phyloP scores from a whole-genome alignment of 2,329 filamentous ascomycete genomes.

The Xylaria polymorpha region DNA sequence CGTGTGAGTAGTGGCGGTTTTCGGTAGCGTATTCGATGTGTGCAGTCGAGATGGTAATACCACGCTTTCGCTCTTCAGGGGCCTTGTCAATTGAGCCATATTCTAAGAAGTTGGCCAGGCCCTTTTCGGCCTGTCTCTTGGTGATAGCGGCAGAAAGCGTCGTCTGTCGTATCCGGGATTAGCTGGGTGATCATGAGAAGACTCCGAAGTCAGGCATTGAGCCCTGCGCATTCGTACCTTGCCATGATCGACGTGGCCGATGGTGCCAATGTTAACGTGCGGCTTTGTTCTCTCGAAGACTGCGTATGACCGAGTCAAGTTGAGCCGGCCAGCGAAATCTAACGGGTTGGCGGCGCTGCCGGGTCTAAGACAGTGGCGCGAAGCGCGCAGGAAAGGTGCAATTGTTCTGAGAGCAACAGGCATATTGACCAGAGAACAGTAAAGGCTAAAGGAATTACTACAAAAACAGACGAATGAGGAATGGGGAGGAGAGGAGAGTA shows the following conservation, averaged over 20 bases:
- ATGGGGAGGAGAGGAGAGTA: constrained; percentile 11
- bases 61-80: constrained; percentile 98
- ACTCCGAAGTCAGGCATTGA: not conserved
- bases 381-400: constrained; percentile 83
- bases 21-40: constrained; percentile 99
- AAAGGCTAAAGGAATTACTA: constrained; percentile 26
- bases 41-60: constrained; percentile 98
- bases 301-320: constrained; percentile 73
- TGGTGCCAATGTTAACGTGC: constrained; percentile 99
- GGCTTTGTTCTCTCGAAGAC: constrained; percentile 91
- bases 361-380: constrained; percentile 77
- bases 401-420: constrained; percentile 82
- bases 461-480: constrained; percentile 24
- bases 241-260: constrained; percentile 99
- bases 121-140: constrained; percentile 96
- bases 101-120: constrained; percentile 92
- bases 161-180: constrained; percentile 70
- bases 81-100: constrained; percentile 99
- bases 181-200: constrained; percentile 2
- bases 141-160: constrained; percentile 99
- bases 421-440: constrained; percentile 66
- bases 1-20: constrained; percentile 95
- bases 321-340: constrained; percentile 75
- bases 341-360: constrained; percentile 79
- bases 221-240: constrained; percentile 71